A percentile compares a stretch with the other conserved stretches of the same genome.
Evolutionary conservation across 768 basidiomycete species (phyloP).

Genomic region (Suillus paluster): DNA sequence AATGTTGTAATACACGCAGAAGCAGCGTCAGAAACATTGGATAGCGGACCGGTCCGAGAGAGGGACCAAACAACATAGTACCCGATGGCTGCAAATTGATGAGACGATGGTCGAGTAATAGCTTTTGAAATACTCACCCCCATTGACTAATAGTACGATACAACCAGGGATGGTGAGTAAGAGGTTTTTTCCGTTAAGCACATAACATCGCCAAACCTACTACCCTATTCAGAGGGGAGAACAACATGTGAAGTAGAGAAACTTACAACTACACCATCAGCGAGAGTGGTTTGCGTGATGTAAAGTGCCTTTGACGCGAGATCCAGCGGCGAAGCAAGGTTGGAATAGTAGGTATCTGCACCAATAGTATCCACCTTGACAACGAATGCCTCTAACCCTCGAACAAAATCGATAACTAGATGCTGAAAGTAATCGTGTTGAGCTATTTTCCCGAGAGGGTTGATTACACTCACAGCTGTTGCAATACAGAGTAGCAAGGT

Average conservation of each 20-base stretch:
- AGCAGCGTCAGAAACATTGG: neutral
- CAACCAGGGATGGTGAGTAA: neutral
- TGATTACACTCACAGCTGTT: neutral
- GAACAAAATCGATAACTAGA: neutral
- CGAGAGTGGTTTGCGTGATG: neutral
- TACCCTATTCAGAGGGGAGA: neutral
- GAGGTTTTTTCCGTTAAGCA: neutral
- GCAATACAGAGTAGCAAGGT: neutral
- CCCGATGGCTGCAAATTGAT: neutral
- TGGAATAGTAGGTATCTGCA: neutral
- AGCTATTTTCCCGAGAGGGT: neutral
- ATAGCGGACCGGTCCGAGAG: neutral
- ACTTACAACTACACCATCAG: slow-evolving; percentile 2
- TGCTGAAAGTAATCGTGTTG: neutral
- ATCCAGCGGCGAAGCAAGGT: slow-evolving; percentile 1
- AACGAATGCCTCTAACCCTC: neutral
- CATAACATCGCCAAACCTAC: slow-evolving; percentile 2
- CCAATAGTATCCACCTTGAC: neutral
- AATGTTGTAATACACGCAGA: neutral
- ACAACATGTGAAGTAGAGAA: neutral
- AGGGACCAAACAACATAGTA: slow-evolving; percentile 5
- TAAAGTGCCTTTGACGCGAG: slow-evolving; percentile 4
- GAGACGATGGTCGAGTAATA: neutral
- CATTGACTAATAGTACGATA: neutral
- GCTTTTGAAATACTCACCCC: neutral